Base-by-base conservation (phyloP, 75 land plant species). In the Pinus albicaulis region DNA sequence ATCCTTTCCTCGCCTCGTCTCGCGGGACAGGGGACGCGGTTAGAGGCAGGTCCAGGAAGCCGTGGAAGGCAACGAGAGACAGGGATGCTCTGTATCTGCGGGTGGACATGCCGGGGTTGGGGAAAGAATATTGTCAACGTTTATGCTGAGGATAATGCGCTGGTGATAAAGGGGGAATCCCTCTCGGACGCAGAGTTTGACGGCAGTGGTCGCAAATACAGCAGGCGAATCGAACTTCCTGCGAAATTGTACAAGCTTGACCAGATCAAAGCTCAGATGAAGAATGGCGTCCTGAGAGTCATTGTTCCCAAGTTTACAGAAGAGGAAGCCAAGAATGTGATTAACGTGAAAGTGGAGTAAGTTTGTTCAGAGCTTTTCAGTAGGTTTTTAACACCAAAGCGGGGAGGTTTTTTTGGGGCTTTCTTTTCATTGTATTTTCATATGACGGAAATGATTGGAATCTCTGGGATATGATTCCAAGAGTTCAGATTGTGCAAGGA, bases 181-280 rank as follows among this genome's bases (percentile, higher is more conserved):
- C 23, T 20, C 23, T 22, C 65, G n/a, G 28, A 53, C 53, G 14
- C 17, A 86, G 74, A 78, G 80, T 20, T 73, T 1, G 86, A 81
- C 3, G 65, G 28, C 20, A 26, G 11, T 3, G 71, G 11, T 56
- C 44, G 78, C 56, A 78, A 73, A 69, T 85, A 85, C 84, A 74
- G 75, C 34, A 86, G 77, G 62, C 52, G 86, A 52, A 80, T 83
- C 22, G 61, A 57, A 15, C 59, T 83, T 3, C 83, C 88, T 31
- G 38, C 72, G 28, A 57, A 77, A 53, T 59, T 57, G 44, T 89
- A 78, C 83, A 83, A 76, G 74, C 12, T 62, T 3, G 84, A 88
- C 65, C 44, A 78, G 80, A 86, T 91, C 53, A 88, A 84, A 78
- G 92, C 92, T 0, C 91, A 91, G 88, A 89, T 91, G 88, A 88